Percentiles rank a stretch among this genome's conserved stretches.
These are phyloP conservation scores for Candida argentea DNA, from an alignment of 805 yeast genomes.

Conservation along the genomic window DNA sequence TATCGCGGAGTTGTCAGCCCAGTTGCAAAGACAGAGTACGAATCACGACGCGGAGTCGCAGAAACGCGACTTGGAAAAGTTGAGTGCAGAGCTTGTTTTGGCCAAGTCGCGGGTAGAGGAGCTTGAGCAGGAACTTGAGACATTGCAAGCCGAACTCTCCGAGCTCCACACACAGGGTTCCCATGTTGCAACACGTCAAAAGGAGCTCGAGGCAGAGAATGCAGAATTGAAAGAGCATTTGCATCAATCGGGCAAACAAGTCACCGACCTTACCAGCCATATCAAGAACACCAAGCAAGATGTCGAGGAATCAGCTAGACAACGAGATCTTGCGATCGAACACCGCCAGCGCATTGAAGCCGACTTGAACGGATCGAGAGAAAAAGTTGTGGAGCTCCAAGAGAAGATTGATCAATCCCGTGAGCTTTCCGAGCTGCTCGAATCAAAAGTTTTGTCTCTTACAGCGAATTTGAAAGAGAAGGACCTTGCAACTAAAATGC, in stretches of 20 bases:
- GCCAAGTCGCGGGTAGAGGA: no score
- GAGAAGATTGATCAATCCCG: not conserved
- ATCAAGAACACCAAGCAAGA: not conserved
- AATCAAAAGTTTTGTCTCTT: not conserved
- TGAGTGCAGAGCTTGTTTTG: no score
- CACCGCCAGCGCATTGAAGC: not conserved
- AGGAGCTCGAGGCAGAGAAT: no score
- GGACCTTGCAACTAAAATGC: not conserved
- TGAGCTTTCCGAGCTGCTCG: no score
- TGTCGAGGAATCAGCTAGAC: not conserved
- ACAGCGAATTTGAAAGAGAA: not conserved
- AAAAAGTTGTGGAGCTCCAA: not conserved
- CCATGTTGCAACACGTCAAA: no score
- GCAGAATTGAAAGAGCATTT: constrained; percentile 1
- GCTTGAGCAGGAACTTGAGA: no score
- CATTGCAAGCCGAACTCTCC: no score
- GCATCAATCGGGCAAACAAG: not conserved
- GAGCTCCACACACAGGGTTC: no score
- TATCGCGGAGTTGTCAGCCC: not conserved
- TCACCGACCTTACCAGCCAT: not conserved
- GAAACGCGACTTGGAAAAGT: no score
- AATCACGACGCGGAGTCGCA: no score
- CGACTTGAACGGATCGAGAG: no score
- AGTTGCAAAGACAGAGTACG: not conserved
- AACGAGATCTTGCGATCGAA: no score